phyloP scores from a whole-genome alignment of 1,284 basidiomycete species.

The Singerocomus rubriflavus region DNA sequence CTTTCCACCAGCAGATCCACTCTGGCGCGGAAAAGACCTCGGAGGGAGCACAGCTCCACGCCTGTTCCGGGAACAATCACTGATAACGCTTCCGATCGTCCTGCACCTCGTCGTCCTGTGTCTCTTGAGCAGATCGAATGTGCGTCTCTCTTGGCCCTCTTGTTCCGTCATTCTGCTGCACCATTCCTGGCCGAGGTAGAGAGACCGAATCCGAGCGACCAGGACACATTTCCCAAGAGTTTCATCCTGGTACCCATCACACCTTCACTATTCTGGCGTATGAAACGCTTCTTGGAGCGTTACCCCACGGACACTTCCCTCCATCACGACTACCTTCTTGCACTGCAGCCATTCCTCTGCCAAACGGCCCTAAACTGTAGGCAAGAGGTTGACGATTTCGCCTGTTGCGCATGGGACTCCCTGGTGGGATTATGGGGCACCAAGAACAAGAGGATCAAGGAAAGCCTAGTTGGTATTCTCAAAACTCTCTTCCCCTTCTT shows the following conservation, averaged over 20 bases:
- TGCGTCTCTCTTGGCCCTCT: conserved; percentile 60
- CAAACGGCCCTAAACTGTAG: conserved; percentile 73
- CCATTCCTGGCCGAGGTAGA: conserved; percentile 47
- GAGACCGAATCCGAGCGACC: conserved; percentile 20
- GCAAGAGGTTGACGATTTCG: conserved; percentile 55
- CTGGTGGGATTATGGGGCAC: conserved; percentile 73
- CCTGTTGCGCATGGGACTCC: conserved; percentile 57
- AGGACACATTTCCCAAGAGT: conserved; percentile 24
- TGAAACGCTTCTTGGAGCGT: conserved; percentile 62
- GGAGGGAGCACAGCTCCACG: conserved; percentile 21
- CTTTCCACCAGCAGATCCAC: conserved; percentile 20
- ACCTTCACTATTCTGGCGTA: conserved; percentile 57
- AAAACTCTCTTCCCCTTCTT: conserved; percentile 72
- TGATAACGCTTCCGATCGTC: conserved; percentile 15
- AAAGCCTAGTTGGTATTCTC: conserved; percentile 66
- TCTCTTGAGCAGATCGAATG: conserved; percentile 70
- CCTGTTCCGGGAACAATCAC: conserved; percentile 17
- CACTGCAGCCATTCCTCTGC: conserved; percentile 66
- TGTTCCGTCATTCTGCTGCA: conserved; percentile 59
- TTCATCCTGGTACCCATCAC: conserved; percentile 32
- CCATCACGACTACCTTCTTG: conserved; percentile 67
- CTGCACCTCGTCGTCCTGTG: conserved; percentile 34
- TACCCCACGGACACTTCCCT: conserved; percentile 72
- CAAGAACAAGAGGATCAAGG: conserved; percentile 68
- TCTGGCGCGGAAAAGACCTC: conserved; percentile 30